A percentile compares a stretch with the other conserved stretches of the same genome.
Conservation (phyloP, 345 rosid genomes). For the Eucalyptus cloeziana region DNA sequence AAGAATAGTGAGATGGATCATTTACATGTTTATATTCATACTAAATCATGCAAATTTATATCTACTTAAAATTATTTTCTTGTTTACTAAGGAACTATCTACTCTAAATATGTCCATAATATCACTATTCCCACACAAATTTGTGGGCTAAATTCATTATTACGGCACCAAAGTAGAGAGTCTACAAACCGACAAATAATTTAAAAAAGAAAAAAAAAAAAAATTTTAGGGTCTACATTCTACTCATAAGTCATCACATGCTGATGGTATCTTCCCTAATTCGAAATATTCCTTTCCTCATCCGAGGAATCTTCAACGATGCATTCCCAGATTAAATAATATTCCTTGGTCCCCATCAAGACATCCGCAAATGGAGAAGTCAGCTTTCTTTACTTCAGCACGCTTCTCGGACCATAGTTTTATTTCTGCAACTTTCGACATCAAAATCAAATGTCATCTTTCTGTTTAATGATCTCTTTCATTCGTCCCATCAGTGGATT, state of each 20-base stretch:
- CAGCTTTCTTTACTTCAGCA: neutral
- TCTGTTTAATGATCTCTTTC: neutral
- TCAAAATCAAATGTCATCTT: neutral
- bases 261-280: neutral
- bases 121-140: neutral
- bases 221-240: neutral
- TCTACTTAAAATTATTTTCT: neutral
- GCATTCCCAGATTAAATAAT: neutral
- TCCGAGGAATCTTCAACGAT: neutral
- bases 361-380: neutral
- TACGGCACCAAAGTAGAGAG: neutral
- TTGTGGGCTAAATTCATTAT: neutral
- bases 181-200: neutral
- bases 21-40: neutral
- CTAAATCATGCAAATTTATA: neutral
- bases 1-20: neutral
- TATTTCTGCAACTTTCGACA: neutral
- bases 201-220: accelerated
- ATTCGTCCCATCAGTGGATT: neutral
- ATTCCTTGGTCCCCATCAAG: neutral
- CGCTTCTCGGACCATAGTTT: neutral
- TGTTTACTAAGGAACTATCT: neutral
- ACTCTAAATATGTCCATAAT: neutral
- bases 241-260: neutral
- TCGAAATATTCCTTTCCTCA: neutral